Conservation (phyloP, 2,329 filamentous ascomycete genomes). For the Diaporthe vaccinii region DNA sequence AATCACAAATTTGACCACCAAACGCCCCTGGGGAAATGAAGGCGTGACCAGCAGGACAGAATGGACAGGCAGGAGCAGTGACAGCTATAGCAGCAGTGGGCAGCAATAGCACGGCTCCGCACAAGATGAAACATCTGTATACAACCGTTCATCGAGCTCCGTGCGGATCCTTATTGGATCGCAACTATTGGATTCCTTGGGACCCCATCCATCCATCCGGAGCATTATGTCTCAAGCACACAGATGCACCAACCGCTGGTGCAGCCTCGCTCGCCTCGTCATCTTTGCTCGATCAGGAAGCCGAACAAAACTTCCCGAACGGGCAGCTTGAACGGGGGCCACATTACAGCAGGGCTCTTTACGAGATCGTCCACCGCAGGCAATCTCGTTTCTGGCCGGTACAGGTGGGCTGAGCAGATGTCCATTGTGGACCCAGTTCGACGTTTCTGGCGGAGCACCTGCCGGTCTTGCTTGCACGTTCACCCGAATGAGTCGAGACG, state of each 20-base stretch:
- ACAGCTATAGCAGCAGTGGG: conserved; percentile 1
- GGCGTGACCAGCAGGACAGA: background rate
- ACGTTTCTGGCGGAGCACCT: conserved; percentile 7
- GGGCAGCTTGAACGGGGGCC: background rate
- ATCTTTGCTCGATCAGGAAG: conserved; percentile 12
- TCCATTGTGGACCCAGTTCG: background rate
- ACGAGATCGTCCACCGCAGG: conserved; percentile 19
- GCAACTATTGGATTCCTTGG: conserved; percentile 26
- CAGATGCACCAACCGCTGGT: conserved; percentile 10
- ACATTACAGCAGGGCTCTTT: background rate
- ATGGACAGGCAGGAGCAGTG: background rate
- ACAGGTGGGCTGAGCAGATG: conserved; percentile 16
- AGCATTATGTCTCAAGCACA: conserved; percentile 4
- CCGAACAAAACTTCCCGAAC: conserved; percentile 23
- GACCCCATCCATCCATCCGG: conserved; percentile 4
- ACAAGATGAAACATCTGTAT: conserved; percentile 26
- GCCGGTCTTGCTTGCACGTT: background rate
- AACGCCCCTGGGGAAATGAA: background rate
- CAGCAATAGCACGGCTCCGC: conserved; percentile 4
- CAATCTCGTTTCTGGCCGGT: conserved; percentile 25
- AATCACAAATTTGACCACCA: background rate
- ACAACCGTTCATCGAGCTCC: conserved; percentile 6
- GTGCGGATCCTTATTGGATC: conserved; percentile 28
- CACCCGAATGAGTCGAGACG: conserved; percentile 21
- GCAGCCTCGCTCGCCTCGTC: conserved; percentile 15